A percentile compares a stretch with the other conserved stretches of the same genome.
Conservation (phyloP, 176 grass and related monocot species). For the Zea mays region DNA sequence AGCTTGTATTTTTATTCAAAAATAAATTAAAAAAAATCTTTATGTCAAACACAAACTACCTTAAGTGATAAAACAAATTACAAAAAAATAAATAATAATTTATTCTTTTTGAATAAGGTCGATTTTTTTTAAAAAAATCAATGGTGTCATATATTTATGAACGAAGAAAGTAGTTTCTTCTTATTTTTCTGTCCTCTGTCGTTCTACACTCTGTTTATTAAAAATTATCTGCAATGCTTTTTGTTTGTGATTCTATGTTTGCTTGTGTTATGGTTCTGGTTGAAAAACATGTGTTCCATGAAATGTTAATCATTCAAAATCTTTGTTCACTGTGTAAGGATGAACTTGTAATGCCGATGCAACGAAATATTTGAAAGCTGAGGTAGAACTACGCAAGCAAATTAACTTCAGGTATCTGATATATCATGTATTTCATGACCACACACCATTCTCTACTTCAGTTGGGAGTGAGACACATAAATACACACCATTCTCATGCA, state of each 20-base stretch:
- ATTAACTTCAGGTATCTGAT: not conserved
- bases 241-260: not conserved
- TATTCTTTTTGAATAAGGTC: too few species aligned
- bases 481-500: too few species aligned
- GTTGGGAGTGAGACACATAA: too few species aligned
- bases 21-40: too few species aligned
- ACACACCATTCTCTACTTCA: not conserved
- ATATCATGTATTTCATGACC: too few species aligned
- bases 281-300: not conserved
- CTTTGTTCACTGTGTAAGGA: not conserved
- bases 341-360: not conserved
- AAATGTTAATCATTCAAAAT: not conserved
- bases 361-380: not conserved
- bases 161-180: not conserved
- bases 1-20: slow-evolving; percentile 48
- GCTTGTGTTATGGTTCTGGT: not conserved
- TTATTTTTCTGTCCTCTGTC: not conserved
- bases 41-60: too few species aligned
- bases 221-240: not conserved
- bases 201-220: slow-evolving; percentile 12
- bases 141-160: too few species aligned
- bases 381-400: not conserved
- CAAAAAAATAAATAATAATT: too few species aligned
- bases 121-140: too few species aligned
- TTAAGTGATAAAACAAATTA: too few species aligned